These are phyloP conservation scores for Fusarium sp. DNA, from an alignment of 2,329 filamentous ascomycete genomes.

Conservation along the genomic window DNA sequence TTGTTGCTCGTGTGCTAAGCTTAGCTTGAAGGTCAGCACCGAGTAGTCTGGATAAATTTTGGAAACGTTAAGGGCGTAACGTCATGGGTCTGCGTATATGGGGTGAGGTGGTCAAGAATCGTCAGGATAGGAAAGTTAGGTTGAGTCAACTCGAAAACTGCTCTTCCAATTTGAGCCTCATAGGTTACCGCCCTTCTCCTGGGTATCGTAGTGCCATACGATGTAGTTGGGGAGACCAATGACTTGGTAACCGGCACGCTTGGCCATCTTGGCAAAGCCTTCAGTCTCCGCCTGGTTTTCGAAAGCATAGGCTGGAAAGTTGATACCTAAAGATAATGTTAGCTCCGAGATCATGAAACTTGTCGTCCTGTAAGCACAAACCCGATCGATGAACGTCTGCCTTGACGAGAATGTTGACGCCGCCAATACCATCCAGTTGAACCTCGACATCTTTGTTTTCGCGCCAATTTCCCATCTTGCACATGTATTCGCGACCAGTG, in stretches of 20 bases:
- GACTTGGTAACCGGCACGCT: conserved; percentile 92
- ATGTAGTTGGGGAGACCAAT: conserved; percentile 96
- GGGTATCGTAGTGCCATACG: conserved; percentile 98
- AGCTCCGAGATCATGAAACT: conserved; percentile 32
- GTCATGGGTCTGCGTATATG: conserved; percentile 31
- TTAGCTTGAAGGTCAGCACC: conserved; percentile 3
- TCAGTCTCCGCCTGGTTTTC: conserved; percentile 99
- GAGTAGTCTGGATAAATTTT: conserved; percentile 16
- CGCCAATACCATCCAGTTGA: conserved; percentile 93
- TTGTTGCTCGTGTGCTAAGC: conserved; percentile 12
- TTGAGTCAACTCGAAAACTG: conserved; percentile 8
- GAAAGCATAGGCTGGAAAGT: conserved; percentile 96
- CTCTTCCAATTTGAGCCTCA: conserved; percentile 46
- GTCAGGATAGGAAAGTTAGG: not conserved
- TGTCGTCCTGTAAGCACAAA: conserved; percentile 56
- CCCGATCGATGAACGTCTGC: conserved; percentile 96
- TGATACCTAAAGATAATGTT: conserved; percentile 75
- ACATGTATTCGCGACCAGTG: conserved; percentile 91
- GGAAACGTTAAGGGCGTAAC: conserved; percentile 40
- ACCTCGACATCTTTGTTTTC: conserved; percentile 93
- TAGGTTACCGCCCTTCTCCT: conserved; percentile 89
- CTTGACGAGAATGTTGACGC: conserved; percentile 97
- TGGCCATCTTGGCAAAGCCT: conserved; percentile 99
- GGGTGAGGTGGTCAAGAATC: conserved; percentile 13
- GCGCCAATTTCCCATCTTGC: conserved; percentile 90